Evolutionary conservation across 1,284 basidiomycete species (phyloP).

Genomic region (Uromyces viciae-fabae): DNA sequence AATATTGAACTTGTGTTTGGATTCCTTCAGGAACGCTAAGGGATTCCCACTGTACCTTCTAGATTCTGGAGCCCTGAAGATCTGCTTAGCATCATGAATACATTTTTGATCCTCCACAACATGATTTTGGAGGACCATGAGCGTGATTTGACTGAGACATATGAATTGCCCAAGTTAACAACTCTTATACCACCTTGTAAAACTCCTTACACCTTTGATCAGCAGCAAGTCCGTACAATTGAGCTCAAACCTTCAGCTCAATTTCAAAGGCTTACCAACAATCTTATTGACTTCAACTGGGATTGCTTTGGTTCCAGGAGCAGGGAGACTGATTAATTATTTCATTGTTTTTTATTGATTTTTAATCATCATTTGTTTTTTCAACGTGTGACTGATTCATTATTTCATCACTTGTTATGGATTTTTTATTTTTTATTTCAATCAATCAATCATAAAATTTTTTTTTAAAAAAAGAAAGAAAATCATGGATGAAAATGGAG

Average conservation of each 20-base stretch:
- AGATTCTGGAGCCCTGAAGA: neutral
- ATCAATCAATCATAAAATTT: no score
- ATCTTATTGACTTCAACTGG: neutral
- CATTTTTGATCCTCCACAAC: conserved; percentile 11
- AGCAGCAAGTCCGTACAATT: neutral
- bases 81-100: neutral
- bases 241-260: neutral
- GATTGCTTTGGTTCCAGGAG: neutral
- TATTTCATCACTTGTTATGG: no score
- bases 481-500: no score
- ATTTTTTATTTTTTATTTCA: no score
- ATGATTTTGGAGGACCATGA: conserved; percentile 14
- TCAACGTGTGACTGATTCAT: no score
- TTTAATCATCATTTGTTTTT: no score
- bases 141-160: neutral
- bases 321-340: neutral
- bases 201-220: neutral
- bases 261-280: neutral
- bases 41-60: neutral
- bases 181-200: neutral
- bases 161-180: neutral
- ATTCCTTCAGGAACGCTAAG: neutral
- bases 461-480: no score
- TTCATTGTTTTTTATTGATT: no score
- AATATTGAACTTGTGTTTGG: conserved; percentile 21